These are phyloP conservation scores for Amyloporia xantha DNA, from an alignment of 768 basidiomycete species.

Conservation along the genomic window DNA sequence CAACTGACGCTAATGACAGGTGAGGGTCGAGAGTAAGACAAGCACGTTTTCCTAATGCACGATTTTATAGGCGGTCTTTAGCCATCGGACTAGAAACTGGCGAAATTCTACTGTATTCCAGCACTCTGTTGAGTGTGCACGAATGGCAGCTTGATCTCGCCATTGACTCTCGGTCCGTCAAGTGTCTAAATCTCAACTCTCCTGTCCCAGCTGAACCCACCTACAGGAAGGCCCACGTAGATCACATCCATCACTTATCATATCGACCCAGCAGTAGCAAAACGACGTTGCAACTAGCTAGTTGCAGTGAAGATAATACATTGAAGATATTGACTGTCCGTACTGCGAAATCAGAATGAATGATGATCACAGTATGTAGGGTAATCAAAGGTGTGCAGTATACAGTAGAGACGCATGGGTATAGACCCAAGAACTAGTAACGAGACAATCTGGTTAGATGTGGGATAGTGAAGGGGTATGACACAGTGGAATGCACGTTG, in stretches of 20 bases:
- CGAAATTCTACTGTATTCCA: slow-evolving; percentile 56
- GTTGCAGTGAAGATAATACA: slow-evolving; percentile 90
- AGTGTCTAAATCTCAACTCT: too few species aligned
- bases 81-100: slow-evolving; percentile 87
- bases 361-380: slow-evolving; percentile 20
- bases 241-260: slow-evolving; percentile 73
- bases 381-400: slow-evolving; percentile 38
- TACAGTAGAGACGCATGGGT: slow-evolving; percentile 58
- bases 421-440: slow-evolving; percentile 45
- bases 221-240: slow-evolving; percentile 62
- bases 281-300: slow-evolving; percentile 54
- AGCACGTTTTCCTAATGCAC: too few species aligned
- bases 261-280: slow-evolving; percentile 53
- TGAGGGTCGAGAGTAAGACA: too few species aligned
- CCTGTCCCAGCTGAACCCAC: slow-evolving; percentile 2
- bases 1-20: slow-evolving; percentile 34
- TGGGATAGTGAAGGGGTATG: slow-evolving; percentile 66
- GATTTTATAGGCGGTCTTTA: slow-evolving; percentile 36
- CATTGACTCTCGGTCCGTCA: slow-evolving; percentile 51
- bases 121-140: slow-evolving; percentile 21
- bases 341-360: slow-evolving; percentile 40
- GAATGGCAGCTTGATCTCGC: slow-evolving; percentile 43
- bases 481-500: slow-evolving; percentile 43
- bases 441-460: slow-evolving; percentile 52
- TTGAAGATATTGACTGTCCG: slow-evolving; percentile 69